These are phyloP conservation scores for Penicillium psychrosexuale DNA, from an alignment of 2,329 filamentous ascomycete species.

Conservation along the genomic window DNA sequence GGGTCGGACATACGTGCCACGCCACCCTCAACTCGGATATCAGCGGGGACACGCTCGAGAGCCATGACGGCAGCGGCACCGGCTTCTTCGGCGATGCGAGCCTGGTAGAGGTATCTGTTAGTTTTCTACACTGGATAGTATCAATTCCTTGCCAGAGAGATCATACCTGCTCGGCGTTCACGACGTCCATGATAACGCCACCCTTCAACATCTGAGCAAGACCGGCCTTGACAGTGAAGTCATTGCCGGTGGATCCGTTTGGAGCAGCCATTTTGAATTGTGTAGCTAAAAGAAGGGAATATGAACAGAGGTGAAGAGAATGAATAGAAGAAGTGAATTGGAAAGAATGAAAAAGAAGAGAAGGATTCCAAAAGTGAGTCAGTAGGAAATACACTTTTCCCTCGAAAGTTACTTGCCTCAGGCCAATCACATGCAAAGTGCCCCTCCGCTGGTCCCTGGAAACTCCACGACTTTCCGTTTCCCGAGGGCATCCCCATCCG, in stretches of 20 bases:
- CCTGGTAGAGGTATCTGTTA: conserved; percentile 47
- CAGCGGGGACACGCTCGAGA: conserved; percentile 92
- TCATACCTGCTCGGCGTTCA: conserved; percentile 74
- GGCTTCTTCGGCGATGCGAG: conserved; percentile 94
- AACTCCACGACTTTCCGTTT: background rate
- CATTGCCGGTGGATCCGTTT: conserved; percentile 43
- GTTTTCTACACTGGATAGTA: background rate
- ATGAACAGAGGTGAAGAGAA: background rate
- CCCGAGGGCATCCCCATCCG: conserved; percentile 11
- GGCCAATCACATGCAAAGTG: conserved; percentile 10
- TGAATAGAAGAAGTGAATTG: background rate
- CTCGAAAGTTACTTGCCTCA: conserved; percentile 15
- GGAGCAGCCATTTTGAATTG: conserved; percentile 36
- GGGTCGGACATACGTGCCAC: conserved; percentile 98
- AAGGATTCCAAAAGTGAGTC: conserved; percentile 19
- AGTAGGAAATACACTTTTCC: conserved; percentile 18
- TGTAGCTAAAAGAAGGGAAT: conserved; percentile 4
- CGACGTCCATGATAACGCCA: conserved; percentile 99
- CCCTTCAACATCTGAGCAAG: conserved; percentile 98
- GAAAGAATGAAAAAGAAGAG: conserved; percentile 6
- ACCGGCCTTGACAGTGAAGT: conserved; percentile 90
- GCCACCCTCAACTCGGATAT: conserved; percentile 88
- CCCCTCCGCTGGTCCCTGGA: conserved; percentile 8
- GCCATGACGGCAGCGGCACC: conserved; percentile 98
- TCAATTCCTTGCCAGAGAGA: background rate